Base-by-base conservation (phyloP, 805 yeast genomes). In the Kazachstania taianensis region DNA sequence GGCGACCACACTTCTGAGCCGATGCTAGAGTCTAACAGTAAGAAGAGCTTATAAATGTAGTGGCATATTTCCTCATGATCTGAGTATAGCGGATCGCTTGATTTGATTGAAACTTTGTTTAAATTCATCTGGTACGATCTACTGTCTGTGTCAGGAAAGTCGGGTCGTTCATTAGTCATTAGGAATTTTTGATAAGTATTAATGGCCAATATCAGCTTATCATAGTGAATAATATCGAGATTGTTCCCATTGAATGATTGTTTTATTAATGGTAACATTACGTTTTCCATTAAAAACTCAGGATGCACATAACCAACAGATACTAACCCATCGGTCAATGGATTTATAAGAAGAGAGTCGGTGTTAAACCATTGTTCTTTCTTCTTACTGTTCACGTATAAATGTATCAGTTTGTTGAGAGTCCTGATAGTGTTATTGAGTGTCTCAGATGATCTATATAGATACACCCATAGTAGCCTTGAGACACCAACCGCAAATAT, bases 391-490 rank as follows among this genome's bases (percentile, higher is more conserved):
- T 67, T 63, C 17, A 87, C 62, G 28, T 82, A 55, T 4, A 73
- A 42, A 33, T 71, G 69, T 39, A 79, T 75, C 23, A 92, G 60
- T 2, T 61, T 50, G 39, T 81, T 94, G 33, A 92, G 65, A 37
- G 78, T 79, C 49, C 86, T 78, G 3, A 87, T 76, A 1, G 94
- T 86, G 40, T 82, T 79, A 53, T 89, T 92, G 46, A 89, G 62
- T 0, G 96, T 81, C 46, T 94, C 98, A 0, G 94, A 73, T 44
- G 86, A 75, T 42, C 97, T 66, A 57, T 78, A 84, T 17, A 86
- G 62, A 52, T 82, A 92, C 0, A 87, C 94, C 98, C 98, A 92
- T 0, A 83, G 59, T 22, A 94, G 63, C 39, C 96, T 63, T 0
- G 94, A 70, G 3, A 80, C 60, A 38, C 87, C 77, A 0, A 74